Evolutionary conservation across 1,139 yeast species (phyloP), one percentile per base, ranked within the genome.

Genomic region (Debaryomyces sp.): DNA sequence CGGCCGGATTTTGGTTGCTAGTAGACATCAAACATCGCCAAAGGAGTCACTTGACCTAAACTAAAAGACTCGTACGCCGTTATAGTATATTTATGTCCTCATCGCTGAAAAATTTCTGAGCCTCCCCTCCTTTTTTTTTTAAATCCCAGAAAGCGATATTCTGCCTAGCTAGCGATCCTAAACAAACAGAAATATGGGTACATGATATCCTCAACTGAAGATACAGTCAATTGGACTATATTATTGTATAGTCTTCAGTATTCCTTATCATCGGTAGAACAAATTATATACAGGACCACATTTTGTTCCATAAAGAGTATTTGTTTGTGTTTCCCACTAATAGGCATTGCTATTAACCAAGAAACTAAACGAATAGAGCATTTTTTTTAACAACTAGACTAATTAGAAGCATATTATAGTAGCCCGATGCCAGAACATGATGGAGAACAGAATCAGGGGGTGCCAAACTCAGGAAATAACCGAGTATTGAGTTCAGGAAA

Each of bases 401-500:
- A 13, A 18, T 17, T 32, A 32, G 21, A 35, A 35, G 12, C 38
- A 35, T 21, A 12, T 33, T 15, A 30, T 12, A 30, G 23, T 17
- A 29, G 30, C 5, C 24, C n/a, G 15, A 45, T 45, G 45, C 15
- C 41, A 17, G 41, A 43, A 17, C 6, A 26, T 17, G 15, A 23
- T 9, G 36, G 30, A 15, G 41, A 41, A 8, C 21, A 15, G 17
- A 34, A 22, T 23, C 41, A 13, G 22, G 23, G 12, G 24, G 13
- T 22, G 2, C 24, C 34, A 38, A 26, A 33, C 21, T n/a, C 42
- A 17, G 30, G 18, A 15, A 44, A 18, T 22, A 38, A 38, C 23
- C 12, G 46, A 23, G 33, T 27, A 9, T 27, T 37, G 32, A 44
- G 41, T 29, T 43, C 52, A 15, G 46, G 49, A 3, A 45, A 24